Evolutionary conservation across 169 alveolate genomes (phyloP).

Genomic region (Miamiensis avidus): DNA sequence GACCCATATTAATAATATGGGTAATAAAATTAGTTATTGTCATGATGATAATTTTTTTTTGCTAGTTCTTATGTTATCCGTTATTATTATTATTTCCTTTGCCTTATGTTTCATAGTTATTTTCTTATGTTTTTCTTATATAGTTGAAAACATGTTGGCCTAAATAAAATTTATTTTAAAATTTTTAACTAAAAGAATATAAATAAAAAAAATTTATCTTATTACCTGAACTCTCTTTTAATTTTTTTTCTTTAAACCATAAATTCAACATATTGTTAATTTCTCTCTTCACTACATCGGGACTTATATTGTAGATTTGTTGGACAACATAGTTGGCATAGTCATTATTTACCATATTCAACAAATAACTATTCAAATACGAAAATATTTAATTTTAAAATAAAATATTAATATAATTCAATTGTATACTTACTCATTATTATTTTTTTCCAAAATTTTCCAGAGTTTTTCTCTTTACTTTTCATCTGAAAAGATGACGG

Average conservation of each 20-base stretch:
- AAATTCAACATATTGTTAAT: not conserved
- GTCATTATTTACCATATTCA: slow-evolving; percentile 17
- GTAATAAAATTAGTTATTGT: no score
- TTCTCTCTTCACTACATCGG: not conserved
- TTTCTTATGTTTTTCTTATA: no score
- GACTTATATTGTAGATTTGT: not conserved
- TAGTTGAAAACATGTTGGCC: no score
- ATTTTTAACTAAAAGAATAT: no score
- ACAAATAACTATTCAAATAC: not conserved
- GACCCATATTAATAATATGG: no score
- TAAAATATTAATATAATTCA: not conserved
- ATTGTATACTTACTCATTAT: not conserved
- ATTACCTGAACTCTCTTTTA: not conserved
- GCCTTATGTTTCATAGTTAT: no score
- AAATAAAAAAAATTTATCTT: no score
- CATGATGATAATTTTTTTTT: no score
- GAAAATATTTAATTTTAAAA: not conserved
- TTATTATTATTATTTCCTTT: no score
- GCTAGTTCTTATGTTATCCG: no score
- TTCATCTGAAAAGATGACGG: not conserved
- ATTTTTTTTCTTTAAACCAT: not conserved
- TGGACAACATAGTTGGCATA: slow-evolving; percentile 15
- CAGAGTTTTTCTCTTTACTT: not conserved
- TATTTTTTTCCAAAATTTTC: not conserved
- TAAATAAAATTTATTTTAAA: no score